These are phyloP conservation scores for Tubosaeta brunneosetosa DNA, from an alignment of 768 basidiomycete genomes.

Conservation along the genomic window DNA sequence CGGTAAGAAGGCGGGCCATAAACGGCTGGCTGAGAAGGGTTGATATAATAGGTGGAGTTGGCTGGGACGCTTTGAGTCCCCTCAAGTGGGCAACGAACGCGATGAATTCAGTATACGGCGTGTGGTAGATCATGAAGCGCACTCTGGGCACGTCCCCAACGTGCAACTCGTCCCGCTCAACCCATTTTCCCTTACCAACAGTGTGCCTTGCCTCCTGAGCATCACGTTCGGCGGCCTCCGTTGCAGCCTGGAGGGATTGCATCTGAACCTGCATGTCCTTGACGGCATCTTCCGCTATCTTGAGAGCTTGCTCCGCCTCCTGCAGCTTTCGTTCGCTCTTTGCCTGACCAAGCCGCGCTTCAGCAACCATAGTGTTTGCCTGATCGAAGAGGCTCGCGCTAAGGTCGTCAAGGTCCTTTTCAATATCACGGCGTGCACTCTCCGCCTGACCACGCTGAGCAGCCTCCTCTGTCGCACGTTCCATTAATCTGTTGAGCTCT, in stretches of 20 bases:
- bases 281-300: conserved; percentile 83
- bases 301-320: conserved; percentile 71
- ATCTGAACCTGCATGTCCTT: conserved; percentile 80
- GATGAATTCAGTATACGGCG: conserved; percentile 77
- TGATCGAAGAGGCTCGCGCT: conserved; percentile 86
- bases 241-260: conserved; percentile 67
- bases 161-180: conserved; percentile 36
- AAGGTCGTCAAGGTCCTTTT: conserved; percentile 92
- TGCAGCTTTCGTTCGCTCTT: conserved; percentile 70
- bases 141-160: conserved; percentile 29
- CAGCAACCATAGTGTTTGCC: conserved; percentile 98
- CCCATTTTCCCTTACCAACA: conserved; percentile 71
- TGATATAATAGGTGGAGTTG: conserved; percentile 61
- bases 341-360: conserved; percentile 67
- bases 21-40: conserved; percentile 78
- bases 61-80: conserved; percentile 53
- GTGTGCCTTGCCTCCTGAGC: conserved; percentile 44
- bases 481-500: conserved; percentile 91
- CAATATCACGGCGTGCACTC: conserved; percentile 73
- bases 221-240: conserved; percentile 54
- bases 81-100: conserved; percentile 76
- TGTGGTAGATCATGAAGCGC: conserved; percentile 60
- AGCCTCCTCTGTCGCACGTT: conserved; percentile 92
- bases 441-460: conserved; percentile 88
- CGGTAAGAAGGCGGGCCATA: conserved; percentile 63